Base-by-base conservation (phyloP, 2,329 filamentous ascomycete genomes). In the Fusarium globosum region DNA sequence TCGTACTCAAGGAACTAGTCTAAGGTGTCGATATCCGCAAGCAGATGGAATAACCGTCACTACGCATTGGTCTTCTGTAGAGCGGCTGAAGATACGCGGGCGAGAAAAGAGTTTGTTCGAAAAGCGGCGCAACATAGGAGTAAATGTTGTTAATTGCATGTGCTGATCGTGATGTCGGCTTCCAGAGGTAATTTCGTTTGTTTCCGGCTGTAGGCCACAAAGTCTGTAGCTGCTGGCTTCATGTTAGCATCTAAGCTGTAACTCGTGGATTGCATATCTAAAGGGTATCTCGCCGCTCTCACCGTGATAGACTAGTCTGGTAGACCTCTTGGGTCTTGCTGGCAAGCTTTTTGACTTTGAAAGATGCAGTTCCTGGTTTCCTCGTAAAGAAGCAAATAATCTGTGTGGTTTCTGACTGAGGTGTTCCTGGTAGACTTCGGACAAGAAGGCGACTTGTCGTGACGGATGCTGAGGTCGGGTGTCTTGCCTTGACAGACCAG, bases 61-160 rank as follows among this genome's bases (percentile, higher is more conserved):
- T 51, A 8, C 8, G 7, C 3, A 8, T 9, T 13, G 21, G 11
- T 49, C 11, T 49, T 13, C 10, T 49, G 16, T 49, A n/a, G 15
- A 15, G 21, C 21, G 28, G 28, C 28, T n/a, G 28, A 18, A 9
- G 7, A n/a, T 18, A 18, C 0, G 21, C 4, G 20, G 18, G 5
- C 11, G 15, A 18, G 5, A 11, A n/a, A n/a, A 13, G 11, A 16
- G 7, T n/a, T 12, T n/a, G 7, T 16, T 33, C 21, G 21, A 7
- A 15, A 49, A 21, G 46, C 14, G 46, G 15, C 15, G 11, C 28
- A 48, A 18, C 9, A 10, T 14, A 15, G 28, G 26, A 14, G 20
- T 30, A 15, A n/a, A 49, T 33, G 20, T 16, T n/a, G 20, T 33
- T 16, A 9, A 30, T 48, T 26, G 26, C 26, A 26, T 26, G 6